Conservation (phyloP, 257 asterid genomes). For the Solanum appendiculatum region DNA sequence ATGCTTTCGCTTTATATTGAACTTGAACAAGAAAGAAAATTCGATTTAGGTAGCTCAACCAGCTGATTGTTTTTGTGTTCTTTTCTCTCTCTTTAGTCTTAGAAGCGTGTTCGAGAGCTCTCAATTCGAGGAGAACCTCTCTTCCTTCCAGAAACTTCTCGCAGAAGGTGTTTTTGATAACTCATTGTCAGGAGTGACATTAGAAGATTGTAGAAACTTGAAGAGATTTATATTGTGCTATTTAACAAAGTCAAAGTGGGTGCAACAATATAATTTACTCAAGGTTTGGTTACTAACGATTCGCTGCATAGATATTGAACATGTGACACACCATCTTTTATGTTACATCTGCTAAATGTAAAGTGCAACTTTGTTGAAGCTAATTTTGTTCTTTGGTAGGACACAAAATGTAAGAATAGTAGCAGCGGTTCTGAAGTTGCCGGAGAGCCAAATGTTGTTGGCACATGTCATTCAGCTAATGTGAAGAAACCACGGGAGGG, state of each 20-base stretch:
- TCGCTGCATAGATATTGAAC: not conserved
- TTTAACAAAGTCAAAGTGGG: constrained; percentile 55
- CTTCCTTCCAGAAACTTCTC: constrained; percentile 65
- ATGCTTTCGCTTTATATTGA: not conserved
- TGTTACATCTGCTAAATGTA: not conserved
- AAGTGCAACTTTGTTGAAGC: not conserved
- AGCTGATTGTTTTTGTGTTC: not conserved
- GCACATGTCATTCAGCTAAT: constrained; percentile 18
- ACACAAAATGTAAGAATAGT: constrained; percentile 28
- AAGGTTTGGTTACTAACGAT: constrained; percentile 33
- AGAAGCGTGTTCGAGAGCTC: constrained; percentile 54
- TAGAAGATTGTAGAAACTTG: constrained; percentile 45
- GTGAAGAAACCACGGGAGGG: constrained; percentile 39
- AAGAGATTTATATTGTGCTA: constrained; percentile 47
- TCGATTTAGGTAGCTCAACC: not conserved
- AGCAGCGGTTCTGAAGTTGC: constrained; percentile 22
- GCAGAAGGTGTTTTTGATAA: constrained; percentile 62
- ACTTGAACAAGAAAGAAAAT: not conserved
- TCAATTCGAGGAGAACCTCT: constrained; percentile 49
- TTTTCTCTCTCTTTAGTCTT: constrained; percentile 27
- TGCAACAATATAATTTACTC: constrained; percentile 36
- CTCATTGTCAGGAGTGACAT: constrained; percentile 36
- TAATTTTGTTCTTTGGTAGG: constrained; percentile 24
- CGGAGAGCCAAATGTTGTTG: constrained; percentile 21
- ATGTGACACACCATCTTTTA: not conserved